phyloP scores from a whole-genome alignment of 768 basidiomycete species.

The Rhodosporidiobolus odoratus region DNA sequence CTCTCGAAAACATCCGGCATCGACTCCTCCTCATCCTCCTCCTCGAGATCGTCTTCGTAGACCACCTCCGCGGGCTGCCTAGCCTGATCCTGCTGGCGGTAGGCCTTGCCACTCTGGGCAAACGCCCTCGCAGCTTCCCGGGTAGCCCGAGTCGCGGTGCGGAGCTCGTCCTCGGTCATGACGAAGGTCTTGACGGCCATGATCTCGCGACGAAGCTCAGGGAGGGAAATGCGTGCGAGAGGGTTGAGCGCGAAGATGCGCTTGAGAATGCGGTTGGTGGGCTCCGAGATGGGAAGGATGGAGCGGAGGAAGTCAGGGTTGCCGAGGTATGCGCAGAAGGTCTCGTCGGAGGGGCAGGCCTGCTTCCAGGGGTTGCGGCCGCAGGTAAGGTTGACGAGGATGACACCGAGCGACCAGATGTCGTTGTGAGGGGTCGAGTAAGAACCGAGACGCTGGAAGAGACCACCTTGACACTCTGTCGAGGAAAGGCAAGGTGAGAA shows the following conservation, averaged over 20 bases:
- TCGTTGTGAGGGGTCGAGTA: slow-evolving; percentile 80
- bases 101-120: slow-evolving; percentile 16
- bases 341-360: slow-evolving; percentile 61
- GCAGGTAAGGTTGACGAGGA: slow-evolving; percentile 68
- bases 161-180: slow-evolving; percentile 42
- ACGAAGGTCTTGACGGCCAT: slow-evolving; percentile 38
- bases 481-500: slow-evolving; percentile 20
- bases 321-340: slow-evolving; percentile 69
- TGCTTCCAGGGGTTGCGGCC: slow-evolving; percentile 72
- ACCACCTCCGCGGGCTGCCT: background rate
- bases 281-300: slow-evolving; percentile 67
- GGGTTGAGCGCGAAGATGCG: slow-evolving; percentile 68
- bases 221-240: slow-evolving; percentile 58
- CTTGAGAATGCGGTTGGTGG: slow-evolving; percentile 63
- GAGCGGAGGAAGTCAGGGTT: slow-evolving; percentile 61
- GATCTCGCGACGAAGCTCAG: slow-evolving; percentile 59
- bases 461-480: slow-evolving; percentile 56
- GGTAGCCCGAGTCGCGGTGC: slow-evolving; percentile 39
- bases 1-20: slow-evolving; percentile 27
- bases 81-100: background rate
- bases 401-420: slow-evolving; percentile 90
- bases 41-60: slow-evolving; percentile 20
- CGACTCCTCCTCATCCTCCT: slow-evolving; percentile 22
- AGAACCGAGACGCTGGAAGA: slow-evolving; percentile 48
- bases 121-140: slow-evolving; percentile 42